These are phyloP conservation scores for Botrytis pseudocinerea DNA, from an alignment of 2,329 filamentous ascomycete species.

Conservation along the genomic window DNA sequence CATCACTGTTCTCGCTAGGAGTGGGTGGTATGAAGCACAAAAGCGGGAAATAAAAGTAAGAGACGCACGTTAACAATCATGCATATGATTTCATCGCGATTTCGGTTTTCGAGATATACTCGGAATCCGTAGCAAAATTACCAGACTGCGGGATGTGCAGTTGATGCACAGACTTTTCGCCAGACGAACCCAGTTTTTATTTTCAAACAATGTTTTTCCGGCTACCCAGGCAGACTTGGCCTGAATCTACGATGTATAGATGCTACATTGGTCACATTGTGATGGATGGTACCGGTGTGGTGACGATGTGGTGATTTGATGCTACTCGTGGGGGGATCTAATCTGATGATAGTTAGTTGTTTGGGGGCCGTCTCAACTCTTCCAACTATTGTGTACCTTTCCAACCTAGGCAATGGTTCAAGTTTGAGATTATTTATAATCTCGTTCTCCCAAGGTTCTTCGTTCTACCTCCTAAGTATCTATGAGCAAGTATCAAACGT, in stretches of 20 bases:
- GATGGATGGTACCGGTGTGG: not conserved
- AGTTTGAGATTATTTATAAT: not conserved
- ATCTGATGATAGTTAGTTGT: slow-evolving; percentile 17
- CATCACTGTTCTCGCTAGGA: not conserved
- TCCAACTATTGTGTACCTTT: not conserved
- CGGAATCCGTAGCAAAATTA: slow-evolving; percentile 17
- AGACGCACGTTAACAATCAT: slow-evolving; percentile 11
- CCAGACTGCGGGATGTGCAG: slow-evolving; percentile 16
- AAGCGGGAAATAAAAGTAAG: slow-evolving; percentile 4
- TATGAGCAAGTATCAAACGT: not conserved
- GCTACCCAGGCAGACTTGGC: not conserved
- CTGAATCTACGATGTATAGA: not conserved
- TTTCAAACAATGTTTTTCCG: slow-evolving; percentile 1
- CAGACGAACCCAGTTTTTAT: slow-evolving; percentile 6
- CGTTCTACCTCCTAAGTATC: no score
- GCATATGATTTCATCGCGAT: slow-evolving; percentile 1
- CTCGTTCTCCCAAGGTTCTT: not conserved
- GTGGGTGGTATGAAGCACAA: not conserved
- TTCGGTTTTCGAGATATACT: slow-evolving; percentile 10
- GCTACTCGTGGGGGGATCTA: slow-evolving; percentile 2
- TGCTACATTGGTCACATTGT: not conserved
- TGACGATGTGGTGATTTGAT: slow-evolving; percentile 8
- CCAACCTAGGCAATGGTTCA: not conserved
- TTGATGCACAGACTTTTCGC: slow-evolving; percentile 19
- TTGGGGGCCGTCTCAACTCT: slow-evolving; percentile 8